These are phyloP conservation scores for Rubia tinctorum DNA, from an alignment of 305 asterid genomes.

Conservation along the genomic window DNA sequence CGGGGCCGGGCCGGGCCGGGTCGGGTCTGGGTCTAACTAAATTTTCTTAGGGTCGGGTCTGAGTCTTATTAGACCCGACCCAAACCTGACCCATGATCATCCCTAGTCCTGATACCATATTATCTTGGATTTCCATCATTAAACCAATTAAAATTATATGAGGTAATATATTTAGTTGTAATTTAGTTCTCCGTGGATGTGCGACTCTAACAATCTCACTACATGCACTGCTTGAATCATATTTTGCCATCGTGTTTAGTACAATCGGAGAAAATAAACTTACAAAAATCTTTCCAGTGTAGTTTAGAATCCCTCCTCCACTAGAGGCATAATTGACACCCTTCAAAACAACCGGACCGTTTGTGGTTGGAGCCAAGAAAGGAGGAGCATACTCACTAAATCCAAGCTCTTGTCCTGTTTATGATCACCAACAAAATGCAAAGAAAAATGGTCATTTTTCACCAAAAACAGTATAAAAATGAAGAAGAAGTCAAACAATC, in stretches of 20 bases:
- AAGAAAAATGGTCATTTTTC: neutral
- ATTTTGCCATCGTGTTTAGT: neutral
- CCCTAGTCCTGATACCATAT: too few relatives aligned
- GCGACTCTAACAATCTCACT: neutral
- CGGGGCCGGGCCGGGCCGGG: too few relatives aligned
- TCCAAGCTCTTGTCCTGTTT: constrained; percentile 56
- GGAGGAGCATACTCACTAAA: constrained; percentile 52
- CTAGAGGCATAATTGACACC: constrained; percentile 87
- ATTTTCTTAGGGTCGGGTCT: too few relatives aligned
- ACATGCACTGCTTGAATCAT: neutral
- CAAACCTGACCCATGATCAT: too few relatives aligned
- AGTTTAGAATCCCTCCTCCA: constrained; percentile 69
- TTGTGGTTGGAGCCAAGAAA: constrained; percentile 58
- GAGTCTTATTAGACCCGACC: too few relatives aligned
- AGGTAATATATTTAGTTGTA: too few relatives aligned
- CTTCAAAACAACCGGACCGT: constrained; percentile 37
- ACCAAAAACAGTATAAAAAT: neutral
- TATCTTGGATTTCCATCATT: too few relatives aligned
- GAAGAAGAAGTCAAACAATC: neutral
- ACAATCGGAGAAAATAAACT: constrained; percentile 14
- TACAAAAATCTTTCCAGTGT: constrained; percentile 63
- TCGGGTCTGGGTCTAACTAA: too few relatives aligned
- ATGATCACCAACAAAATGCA: constrained; percentile 11
- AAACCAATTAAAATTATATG: too few relatives aligned
- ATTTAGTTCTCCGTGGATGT: too few relatives aligned